Evolutionary conservation across 2,329 filamentous ascomycete species (phyloP).

Genomic region (Aspergillus arachidicola): DNA sequence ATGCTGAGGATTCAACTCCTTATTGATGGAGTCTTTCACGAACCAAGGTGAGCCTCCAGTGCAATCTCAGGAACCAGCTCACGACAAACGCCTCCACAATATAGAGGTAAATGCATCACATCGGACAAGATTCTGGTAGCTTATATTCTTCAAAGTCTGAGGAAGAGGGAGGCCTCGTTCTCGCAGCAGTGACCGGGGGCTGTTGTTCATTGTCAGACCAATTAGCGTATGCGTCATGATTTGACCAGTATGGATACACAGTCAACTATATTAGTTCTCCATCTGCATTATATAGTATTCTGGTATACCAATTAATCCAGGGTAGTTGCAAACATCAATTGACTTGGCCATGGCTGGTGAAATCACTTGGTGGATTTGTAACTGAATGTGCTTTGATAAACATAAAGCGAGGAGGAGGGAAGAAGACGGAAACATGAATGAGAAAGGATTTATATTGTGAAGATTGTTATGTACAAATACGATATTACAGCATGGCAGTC

Average conservation of each 20-base stretch:
- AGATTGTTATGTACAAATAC: not conserved
- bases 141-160: not conserved
- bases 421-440: not conserved
- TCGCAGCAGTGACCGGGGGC: not conserved
- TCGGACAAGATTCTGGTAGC: not conserved
- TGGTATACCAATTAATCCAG: too few relatives aligned
- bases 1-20: constrained; percentile 61
- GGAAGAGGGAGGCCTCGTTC: not conserved
- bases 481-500: not conserved
- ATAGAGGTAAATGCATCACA: not conserved
- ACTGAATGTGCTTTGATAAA: too few relatives aligned
- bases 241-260: not conserved
- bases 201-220: not conserved
- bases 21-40: constrained; percentile 57
- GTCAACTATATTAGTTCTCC: not conserved
- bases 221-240: not conserved
- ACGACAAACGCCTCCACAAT: not conserved
- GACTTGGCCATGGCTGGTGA: too few relatives aligned
- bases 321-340: too few relatives aligned
- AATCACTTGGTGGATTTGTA: too few relatives aligned
- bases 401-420: too few relatives aligned
- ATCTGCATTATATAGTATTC: not conserved
- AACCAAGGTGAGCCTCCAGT: constrained; percentile 50
- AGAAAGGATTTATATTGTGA: not conserved
- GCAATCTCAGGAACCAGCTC: not conserved